A percentile compares a stretch with the other conserved stretches of the same genome.
These are phyloP conservation scores for Teratosphaeria epicoccoides DNA, from an alignment of 2,329 filamentous ascomycete genomes.

Conservation along the genomic window DNA sequence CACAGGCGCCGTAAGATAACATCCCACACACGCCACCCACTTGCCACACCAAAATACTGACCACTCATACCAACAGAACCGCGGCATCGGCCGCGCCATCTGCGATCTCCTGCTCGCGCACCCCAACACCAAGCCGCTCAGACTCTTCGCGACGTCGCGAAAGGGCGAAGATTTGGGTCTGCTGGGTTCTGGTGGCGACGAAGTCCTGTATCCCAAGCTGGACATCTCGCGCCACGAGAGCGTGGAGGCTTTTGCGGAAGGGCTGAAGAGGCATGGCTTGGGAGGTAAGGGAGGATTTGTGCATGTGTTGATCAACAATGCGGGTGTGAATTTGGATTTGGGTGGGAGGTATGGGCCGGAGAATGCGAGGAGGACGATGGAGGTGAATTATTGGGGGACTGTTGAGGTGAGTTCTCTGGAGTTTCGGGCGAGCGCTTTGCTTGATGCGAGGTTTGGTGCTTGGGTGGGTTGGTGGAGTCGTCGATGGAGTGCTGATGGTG, in stretches of 20 bases:
- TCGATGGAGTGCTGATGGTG: not conserved
- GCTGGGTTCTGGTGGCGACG: not conserved
- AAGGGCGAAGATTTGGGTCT: conserved; percentile 20
- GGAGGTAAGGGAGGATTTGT: conserved; percentile 13
- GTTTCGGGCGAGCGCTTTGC: too few species aligned
- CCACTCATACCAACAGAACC: conserved; percentile 16
- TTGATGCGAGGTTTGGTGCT: too few species aligned
- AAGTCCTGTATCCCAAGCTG: conserved; percentile 22
- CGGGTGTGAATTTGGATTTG: conserved; percentile 25
- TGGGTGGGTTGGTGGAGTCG: not conserved
- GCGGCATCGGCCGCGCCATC: conserved; percentile 28
- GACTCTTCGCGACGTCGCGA: conserved; percentile 25
- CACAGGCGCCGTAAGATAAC: conserved; percentile 22
- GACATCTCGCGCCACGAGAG: conserved; percentile 21
- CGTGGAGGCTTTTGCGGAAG: conserved; percentile 19
- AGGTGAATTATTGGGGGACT: conserved; percentile 28
- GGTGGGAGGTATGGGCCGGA: conserved; percentile 18
- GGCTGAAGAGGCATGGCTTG: conserved; percentile 12
- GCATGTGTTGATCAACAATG: conserved; percentile 30
- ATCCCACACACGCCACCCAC: not conserved
- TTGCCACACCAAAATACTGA: not conserved
- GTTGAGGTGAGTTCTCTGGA: conserved; percentile 18
- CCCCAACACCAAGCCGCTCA: conserved; percentile 15
- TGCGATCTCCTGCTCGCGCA: conserved; percentile 21
- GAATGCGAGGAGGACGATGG: conserved; percentile 23